phyloP scores from a whole-genome alignment of 2,329 filamentous ascomycete species.

The Sporothrix humicola region DNA sequence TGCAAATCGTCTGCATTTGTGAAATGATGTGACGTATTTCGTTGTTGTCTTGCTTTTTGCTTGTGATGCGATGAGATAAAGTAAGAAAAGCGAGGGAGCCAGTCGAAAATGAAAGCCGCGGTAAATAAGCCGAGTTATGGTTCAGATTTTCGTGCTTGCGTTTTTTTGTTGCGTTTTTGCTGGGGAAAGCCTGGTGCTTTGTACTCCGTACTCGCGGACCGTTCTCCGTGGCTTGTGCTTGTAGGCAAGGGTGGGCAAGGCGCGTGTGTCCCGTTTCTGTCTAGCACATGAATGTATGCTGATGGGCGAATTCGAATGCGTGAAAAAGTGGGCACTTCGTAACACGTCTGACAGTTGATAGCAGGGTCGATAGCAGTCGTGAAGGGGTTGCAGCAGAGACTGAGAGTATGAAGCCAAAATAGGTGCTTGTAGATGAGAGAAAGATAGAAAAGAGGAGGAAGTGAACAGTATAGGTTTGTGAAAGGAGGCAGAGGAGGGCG shows the following conservation, averaged over 20 bases:
- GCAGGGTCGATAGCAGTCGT: neutral
- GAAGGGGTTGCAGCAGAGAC: neutral
- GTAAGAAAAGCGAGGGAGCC: neutral
- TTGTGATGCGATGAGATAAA: conserved; percentile 19
- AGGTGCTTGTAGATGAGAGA: neutral
- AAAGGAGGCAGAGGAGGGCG: neutral
- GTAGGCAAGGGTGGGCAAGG: neutral
- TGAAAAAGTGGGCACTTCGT: conserved; percentile 26
- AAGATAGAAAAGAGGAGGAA: neutral
- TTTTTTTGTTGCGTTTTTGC: neutral
- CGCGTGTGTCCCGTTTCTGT: conserved; percentile 17
- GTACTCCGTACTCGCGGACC: conserved; percentile 25
- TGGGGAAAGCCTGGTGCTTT: conserved; percentile 21
- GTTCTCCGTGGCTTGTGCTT: conserved; percentile 26
- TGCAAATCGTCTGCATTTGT: conserved; percentile 28
- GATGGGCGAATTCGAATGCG: conserved; percentile 24
- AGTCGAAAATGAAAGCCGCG: conserved; percentile 21
- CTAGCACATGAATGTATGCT: conserved; percentile 29
- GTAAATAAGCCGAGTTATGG: conserved; percentile 6
- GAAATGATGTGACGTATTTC: neutral
- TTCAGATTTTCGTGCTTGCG: conserved; percentile 7
- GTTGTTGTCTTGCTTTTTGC: neutral
- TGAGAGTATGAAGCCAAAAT: neutral
- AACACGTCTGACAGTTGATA: conserved; percentile 9
- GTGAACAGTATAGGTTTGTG: neutral